Percentiles rank a stretch among this genome's conserved stretches.
Evolutionary conservation across 1,284 basidiomycete species (phyloP).

Genomic region (Malassezia sympodialis): DNA sequence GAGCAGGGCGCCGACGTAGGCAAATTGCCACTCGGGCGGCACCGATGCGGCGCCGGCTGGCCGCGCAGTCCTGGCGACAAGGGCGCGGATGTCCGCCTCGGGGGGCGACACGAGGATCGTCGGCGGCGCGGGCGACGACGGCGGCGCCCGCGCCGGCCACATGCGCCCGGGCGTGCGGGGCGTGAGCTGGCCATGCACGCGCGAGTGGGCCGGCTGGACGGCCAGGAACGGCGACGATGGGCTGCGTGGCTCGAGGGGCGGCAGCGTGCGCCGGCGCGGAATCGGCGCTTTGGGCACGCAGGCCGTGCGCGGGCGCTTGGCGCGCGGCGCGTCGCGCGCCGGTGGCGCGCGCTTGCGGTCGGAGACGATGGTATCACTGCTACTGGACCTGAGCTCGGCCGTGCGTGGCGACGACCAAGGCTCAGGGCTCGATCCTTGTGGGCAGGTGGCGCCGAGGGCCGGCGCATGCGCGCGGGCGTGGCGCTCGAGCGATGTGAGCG

Average conservation of each 20-base stretch:
- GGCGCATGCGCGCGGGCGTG: background rate
- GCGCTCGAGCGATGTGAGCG: background rate
- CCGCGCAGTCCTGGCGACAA: background rate
- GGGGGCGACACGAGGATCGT: constrained; percentile 14
- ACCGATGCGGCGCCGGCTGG: background rate
- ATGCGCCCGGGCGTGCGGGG: constrained; percentile 11
- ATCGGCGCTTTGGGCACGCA: constrained; percentile 3
- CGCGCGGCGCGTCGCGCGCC: background rate
- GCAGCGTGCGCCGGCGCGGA: constrained; percentile 5
- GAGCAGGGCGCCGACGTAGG: constrained; percentile 9
- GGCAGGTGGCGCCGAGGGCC: background rate
- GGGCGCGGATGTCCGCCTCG: constrained; percentile 4
- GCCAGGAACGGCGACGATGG: constrained; percentile 13
- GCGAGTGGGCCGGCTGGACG: background rate
- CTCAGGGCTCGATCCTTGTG: background rate
- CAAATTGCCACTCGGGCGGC: constrained; percentile 10
- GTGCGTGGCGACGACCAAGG: background rate
- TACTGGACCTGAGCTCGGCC: background rate
- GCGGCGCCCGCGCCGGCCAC: background rate
- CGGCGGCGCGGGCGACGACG: constrained; percentile 4
- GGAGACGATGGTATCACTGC: constrained; percentile 3
- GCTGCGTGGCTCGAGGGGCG: constrained; percentile 1
- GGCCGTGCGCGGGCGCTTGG: constrained; percentile 7
- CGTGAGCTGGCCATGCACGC: constrained; percentile 1
- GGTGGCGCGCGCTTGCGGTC: background rate